Percentiles rank a stretch among this genome's conserved stretches.
These are phyloP conservation scores for Hypoxylon crocopeplum DNA, from an alignment of 495 filamentous ascomycete genomes.

Conservation along the genomic window DNA sequence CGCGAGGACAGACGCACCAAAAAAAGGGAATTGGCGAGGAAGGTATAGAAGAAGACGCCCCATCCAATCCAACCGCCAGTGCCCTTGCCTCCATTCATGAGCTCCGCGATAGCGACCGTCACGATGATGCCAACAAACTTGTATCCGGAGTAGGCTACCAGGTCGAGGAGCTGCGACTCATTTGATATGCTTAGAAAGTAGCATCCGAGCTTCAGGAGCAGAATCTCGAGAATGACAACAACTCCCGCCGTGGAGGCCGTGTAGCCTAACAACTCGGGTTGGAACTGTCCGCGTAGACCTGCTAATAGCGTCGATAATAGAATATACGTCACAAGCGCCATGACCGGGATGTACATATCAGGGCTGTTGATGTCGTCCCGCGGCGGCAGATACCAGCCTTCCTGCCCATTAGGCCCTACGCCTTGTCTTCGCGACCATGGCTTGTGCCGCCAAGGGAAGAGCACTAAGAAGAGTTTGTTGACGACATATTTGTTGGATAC, in stretches of 20 bases:
- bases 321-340: conserved; percentile 97
- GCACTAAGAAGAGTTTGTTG: conserved; percentile 83
- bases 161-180: conserved; percentile 82
- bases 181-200: conserved; percentile 94
- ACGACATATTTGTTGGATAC: conserved; percentile 92
- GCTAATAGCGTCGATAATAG: conserved; percentile 88
- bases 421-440: conserved; percentile 85
- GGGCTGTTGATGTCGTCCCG: conserved; percentile 96
- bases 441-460: conserved; percentile 97
- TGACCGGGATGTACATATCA: conserved; percentile 98
- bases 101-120: conserved; percentile 78
- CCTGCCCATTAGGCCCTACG: conserved; percentile 69
- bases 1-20: conserved; percentile 63
- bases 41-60: conserved; percentile 88
- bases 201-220: conserved; percentile 87
- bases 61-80: conserved; percentile 89
- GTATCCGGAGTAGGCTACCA: conserved; percentile 96
- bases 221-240: conserved; percentile 84
- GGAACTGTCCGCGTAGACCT: conserved; percentile 89
- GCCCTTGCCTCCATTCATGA: conserved; percentile 75
- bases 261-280: conserved; percentile 88
- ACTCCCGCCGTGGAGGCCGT: conserved; percentile 84
- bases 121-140: conserved; percentile 97
- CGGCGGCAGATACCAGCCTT: conserved; percentile 91
- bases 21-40: conserved; percentile 93